Percentiles rank a stretch among this genome's conserved stretches.
Evolutionary conservation across 495 filamentous ascomycete genomes (phyloP).

Genomic region (Annulohypoxylon nitens): DNA sequence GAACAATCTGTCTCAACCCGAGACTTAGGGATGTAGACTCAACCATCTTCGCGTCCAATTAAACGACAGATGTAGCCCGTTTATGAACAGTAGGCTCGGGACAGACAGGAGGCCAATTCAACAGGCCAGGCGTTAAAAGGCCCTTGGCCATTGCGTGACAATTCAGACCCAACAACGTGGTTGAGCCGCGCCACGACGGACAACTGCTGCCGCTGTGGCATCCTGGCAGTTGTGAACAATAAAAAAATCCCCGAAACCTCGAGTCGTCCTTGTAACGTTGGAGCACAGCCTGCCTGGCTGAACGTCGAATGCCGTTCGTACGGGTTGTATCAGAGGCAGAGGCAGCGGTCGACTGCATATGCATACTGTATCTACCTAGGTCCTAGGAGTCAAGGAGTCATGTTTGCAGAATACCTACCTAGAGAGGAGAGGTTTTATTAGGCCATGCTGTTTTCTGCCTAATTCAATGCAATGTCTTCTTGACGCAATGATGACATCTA

Average conservation of each 20-base stretch:
- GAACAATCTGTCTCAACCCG: conserved; percentile 35
- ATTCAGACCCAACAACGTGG: conserved; percentile 50
- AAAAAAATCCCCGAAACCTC: conserved; percentile 44
- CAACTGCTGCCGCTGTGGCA: conserved; percentile 38
- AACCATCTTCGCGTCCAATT: conserved; percentile 15
- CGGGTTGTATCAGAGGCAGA: conserved; percentile 26
- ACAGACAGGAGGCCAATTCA: conserved; percentile 22
- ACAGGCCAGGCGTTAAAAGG: conserved; percentile 16
- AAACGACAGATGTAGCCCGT: conserved; percentile 7
- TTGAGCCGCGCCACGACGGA: conserved; percentile 49
- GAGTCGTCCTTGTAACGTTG: conserved; percentile 43
- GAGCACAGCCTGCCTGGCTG: conserved; percentile 41
- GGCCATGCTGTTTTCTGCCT: conserved; percentile 36
- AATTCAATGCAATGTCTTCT: conserved; percentile 28
- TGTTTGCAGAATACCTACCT: conserved; percentile 11
- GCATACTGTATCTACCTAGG: background rate
- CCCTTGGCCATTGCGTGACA: conserved; percentile 40
- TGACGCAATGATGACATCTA: conserved; percentile 40
- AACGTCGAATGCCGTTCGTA: conserved; percentile 28
- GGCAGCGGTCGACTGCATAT: conserved; percentile 21
- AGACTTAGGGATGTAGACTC: conserved; percentile 16
- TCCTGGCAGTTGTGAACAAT: conserved; percentile 40
- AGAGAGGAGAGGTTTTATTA: conserved; percentile 28
- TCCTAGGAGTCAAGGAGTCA: background rate
- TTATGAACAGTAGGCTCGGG: conserved; percentile 29